Base-by-base conservation (phyloP, 2,329 filamentous ascomycete genomes). In the Lachnellula suecica region DNA sequence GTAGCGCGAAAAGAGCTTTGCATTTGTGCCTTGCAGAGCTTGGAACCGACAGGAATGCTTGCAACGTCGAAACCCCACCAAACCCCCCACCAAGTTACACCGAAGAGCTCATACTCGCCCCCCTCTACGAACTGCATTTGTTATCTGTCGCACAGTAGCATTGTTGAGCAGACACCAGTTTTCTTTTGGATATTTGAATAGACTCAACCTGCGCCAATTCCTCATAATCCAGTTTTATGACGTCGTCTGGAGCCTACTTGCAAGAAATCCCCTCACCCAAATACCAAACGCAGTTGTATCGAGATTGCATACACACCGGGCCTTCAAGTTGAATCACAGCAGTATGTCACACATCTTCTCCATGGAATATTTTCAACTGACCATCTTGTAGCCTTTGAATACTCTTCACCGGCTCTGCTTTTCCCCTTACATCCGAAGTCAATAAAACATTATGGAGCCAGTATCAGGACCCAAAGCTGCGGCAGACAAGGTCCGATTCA, bases 401-500 rank as follows among this genome's bases (percentile, higher is more conserved):
- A 17, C 5, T 22, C n/a, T 23, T 24, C 31, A 47, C 45, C 45
- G 29, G 40, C 34, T 41, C 24, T 41, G 6, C 10, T 7, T n/a
- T n/a, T 5, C 40, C 25, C 20, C 15, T n/a, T 24, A 25, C 20
- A 8, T 9, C 20, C 40, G 40, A 42, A 42, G 40, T 11, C 40
- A 25, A 24, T 20, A 42, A 38, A 31, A n/a, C n/a, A n/a, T n/a
- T n/a, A 59, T 59, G 51, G 51, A 40, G 13, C 27, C 41, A 15
- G 51, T 11, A 43, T 45, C 50, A 31, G 44, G 20, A 15, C 22
- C 47, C 24, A 52, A 51, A 40, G 35, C 52, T 51, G 52, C 44
- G 23, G 40, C 23, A 10, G 51, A 51, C 42, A 64, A 76, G 57
- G 74, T 85, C 52, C 81, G 74, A 62, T 79, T 80, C 73, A 88